Base-by-base conservation (phyloP, 805 yeast genomes). In the Suhomyces sp. region DNA sequence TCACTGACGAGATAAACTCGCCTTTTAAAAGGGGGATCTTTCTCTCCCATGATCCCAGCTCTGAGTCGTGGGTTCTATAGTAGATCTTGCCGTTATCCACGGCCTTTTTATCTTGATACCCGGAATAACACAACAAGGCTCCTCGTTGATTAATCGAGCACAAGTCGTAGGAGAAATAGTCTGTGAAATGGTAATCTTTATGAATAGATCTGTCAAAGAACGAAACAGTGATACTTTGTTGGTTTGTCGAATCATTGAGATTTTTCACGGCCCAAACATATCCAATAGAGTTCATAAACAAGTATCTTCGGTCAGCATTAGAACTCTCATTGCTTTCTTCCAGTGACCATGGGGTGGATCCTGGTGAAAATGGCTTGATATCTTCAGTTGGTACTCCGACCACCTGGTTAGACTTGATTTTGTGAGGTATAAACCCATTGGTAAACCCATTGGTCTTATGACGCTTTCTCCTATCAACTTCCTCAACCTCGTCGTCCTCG, bases 141-240 rank as follows among this genome's bases (percentile, higher is more conserved):
- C 94, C 97, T 1, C 76, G 77, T 15, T 78, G 80, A 49, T 86
- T 85, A 62, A 93, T 75, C 0, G 88, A 82, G 26, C 96, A 93
- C 49, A 90, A 69, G 65, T 90, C 96, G 68, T 78, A 90, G 12
- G 81, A 79, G 55, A 79, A 77, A 46, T 81, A 68, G 68, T 93
- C 98, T 47, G 85, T 86, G 70, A 93, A 92, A 69, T 90, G 93
- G 62, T 90, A 90, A 61, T 90, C 97, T 53, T 85, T 82, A 63
- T 86, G 87, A 10, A 78, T 63, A 0, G 90, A 83, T 50, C 87
- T 76, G 65, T 93, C 97, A 63, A 90, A 90, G 63, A 94, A 93
- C 12, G 90, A 82, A 1, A 92, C 90, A 0, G 97, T 92, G n/a
- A 93, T 77, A 40, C 92, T 84, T 54, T 84, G 81, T 58, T 83